Evolutionary conservation across 1,284 basidiomycete species (phyloP), one percentile per base, ranked within the genome.

Genomic region (Ganoderma boninense): DNA sequence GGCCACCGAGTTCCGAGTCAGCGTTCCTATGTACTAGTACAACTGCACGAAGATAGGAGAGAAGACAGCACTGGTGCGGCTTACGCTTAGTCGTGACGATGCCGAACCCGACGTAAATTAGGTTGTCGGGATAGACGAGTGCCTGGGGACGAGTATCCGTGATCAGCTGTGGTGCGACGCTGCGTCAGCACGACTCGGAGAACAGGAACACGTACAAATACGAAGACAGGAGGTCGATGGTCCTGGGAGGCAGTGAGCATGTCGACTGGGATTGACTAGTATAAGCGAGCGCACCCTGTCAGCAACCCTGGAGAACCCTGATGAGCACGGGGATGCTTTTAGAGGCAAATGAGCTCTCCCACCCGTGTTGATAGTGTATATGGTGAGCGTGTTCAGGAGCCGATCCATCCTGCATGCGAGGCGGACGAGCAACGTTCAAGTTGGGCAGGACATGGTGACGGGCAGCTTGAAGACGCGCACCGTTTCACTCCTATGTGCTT

Each of bases 361-460:
- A 71, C 70, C 70, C 13, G 70, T 71, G 32, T 59, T 69, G 42
- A 71, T 46, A 10, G 67, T 49, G 23, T 69, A 71, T 14, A 67
- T 11, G 14, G 69, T 57, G 11, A 71, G 29, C 23, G 61, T 68
- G 13, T 71, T 62, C 8, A 71, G 40, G 35, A 69, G 26, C 6
- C 61, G 66, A 29, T 69, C 70, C 67, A 65, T 66, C 5, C 70
- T n/a, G n/a, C n/a, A n/a, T n/a, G n/a, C n/a, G n/a, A n/a, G n/a
- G n/a, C n/a, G n/a, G n/a, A n/a, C n/a, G n/a, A n/a, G n/a, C n/a
- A n/a, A n/a, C n/a, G n/a, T n/a, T n/a, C n/a, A n/a, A n/a, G n/a
- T n/a, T n/a, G n/a, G n/a, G n/a, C n/a, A n/a, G n/a, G n/a, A n/a
- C n/a, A n/a, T n/a, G n/a, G n/a, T n/a, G n/a, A n/a, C n/a, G n/a